Base-by-base conservation (phyloP, 352 stramenopile species). In the Globisporangium uncinulatum region DNA sequence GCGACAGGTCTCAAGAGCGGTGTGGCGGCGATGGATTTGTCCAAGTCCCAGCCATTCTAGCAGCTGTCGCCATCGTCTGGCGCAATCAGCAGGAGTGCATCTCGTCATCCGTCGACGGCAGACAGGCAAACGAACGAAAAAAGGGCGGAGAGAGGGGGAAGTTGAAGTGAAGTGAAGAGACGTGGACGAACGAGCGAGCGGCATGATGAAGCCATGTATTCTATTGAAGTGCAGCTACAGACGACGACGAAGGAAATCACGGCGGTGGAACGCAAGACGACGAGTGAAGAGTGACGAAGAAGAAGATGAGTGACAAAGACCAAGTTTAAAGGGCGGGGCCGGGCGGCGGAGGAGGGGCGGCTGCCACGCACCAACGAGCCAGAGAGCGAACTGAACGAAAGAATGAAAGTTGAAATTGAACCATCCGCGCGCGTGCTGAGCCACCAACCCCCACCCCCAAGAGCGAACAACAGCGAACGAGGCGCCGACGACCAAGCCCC, bases 151-250 rank as follows among this genome's bases (percentile, higher is more conserved):
- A 44, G 37, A 29, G 24, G 41, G 41, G 1, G 41, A 46, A 21
- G 24, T 29, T 29, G 24, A 29, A 29, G 24, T 29, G 24, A 29
- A 29, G 24, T 29, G 24, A 29, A 29, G 24, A 1, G 24, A 29
- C 24, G 24, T n/a, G 39, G 19, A 19, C 39, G 11, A 21, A 7
- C 54, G 32, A 48, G 21, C 34, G 8, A 21, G 32, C 39, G 15
- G 43, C 45, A 42, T 42, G 56, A 61, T 41, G 20, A 49, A 63
- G 51, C 50, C 49, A 63, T 63, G 57, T 63, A 63, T 63, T 55
- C 56, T 63, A 59, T 52, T 52, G 20, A 56, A 48, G 24, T 41
- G 51, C 42, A 29, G 51, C 51, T 41, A 56, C 37, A 29, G 20
- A 31, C 51, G 11, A 11, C 32, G 24, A 49, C 42, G 29, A 47